Evolutionary conservation across 345 rosid genomes (phyloP).

Genomic region (Excoecaria agallocha): DNA sequence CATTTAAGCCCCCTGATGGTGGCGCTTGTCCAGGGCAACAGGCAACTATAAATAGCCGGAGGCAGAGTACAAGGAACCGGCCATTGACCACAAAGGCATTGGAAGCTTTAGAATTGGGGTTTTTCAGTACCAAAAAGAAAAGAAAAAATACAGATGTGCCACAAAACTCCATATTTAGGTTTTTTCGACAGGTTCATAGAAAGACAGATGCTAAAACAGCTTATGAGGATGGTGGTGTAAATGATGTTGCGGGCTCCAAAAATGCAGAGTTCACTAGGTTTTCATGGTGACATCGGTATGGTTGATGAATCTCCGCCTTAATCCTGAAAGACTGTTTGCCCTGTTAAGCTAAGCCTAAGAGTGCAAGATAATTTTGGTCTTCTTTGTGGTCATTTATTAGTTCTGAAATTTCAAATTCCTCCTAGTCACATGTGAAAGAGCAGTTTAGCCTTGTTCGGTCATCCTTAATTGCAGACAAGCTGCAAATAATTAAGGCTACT

Average conservation of each 20-base stretch:
- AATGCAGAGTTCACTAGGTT: not conserved
- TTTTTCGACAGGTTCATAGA: conserved; percentile 25
- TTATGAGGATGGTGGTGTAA: not conserved
- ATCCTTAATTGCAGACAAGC: too few species aligned
- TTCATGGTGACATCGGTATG: not conserved
- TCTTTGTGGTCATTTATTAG: too few species aligned
- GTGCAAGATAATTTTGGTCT: too few species aligned
- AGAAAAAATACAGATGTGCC: conserved; percentile 27
- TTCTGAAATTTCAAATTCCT: too few species aligned
- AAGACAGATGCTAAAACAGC: not conserved
- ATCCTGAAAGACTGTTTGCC: not conserved
- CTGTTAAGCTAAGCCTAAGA: too few species aligned
- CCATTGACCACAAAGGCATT: conserved; percentile 55
- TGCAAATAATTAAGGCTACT: too few species aligned
- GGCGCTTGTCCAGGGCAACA: conserved; percentile 25
- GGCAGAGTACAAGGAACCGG: conserved; percentile 56
- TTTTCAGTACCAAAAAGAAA: conserved; percentile 36
- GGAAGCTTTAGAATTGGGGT: conserved; percentile 55
- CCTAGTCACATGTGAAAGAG: too few species aligned
- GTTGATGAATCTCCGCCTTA: not conserved
- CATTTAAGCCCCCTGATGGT: conserved; percentile 6
- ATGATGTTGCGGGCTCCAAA: not conserved
- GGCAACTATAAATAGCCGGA: conserved; percentile 27
- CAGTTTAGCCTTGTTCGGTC: too few species aligned
- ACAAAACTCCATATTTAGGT: conserved; percentile 8